A percentile compares a stretch with the other conserved stretches of the same genome.
Conservation (phyloP, 1,284 basidiomycete genomes). For the Apiotrichum montevideense region DNA sequence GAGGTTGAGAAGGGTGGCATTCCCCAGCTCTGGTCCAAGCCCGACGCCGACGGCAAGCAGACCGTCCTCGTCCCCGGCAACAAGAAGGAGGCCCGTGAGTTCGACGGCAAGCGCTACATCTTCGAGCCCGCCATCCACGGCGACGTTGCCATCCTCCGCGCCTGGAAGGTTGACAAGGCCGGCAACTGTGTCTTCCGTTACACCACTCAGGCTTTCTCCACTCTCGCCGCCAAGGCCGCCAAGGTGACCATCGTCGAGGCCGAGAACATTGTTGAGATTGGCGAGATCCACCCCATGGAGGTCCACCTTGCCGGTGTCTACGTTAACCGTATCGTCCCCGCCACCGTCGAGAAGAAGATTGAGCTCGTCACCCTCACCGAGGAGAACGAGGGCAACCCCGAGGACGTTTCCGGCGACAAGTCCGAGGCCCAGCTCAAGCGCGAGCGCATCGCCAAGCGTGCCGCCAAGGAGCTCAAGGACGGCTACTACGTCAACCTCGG, state of each 20-base stretch:
- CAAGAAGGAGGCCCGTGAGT: conserved; percentile 70
- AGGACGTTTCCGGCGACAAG: conserved; percentile 15
- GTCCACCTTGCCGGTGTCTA: conserved; percentile 79
- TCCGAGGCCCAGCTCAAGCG: conserved; percentile 44
- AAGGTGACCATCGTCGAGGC: conserved; percentile 90
- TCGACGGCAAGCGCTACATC: conserved; percentile 76
- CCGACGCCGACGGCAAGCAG: conserved; percentile 36
- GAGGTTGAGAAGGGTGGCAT: conserved; percentile 67
- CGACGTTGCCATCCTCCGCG: conserved; percentile 82
- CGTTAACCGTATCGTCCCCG: conserved; percentile 75
- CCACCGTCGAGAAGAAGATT: conserved; percentile 70
- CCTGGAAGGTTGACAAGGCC: conserved; percentile 91
- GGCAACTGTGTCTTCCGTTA: conserved; percentile 83
- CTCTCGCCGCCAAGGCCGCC: conserved; percentile 81
- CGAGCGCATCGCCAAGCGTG: conserved; percentile 68
- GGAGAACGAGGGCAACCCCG: conserved; percentile 15
- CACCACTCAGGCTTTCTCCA: conserved; percentile 80
- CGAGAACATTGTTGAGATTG: conserved; percentile 83
- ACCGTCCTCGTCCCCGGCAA: conserved; percentile 61
- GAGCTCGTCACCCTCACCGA: conserved; percentile 59
- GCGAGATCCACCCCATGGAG: conserved; percentile 72
- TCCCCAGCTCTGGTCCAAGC: conserved; percentile 48
- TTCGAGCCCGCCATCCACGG: conserved; percentile 81
- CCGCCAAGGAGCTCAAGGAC: conserved; percentile 83
- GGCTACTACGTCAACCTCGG: conserved; percentile 74